Conservation (phyloP, 495 filamentous ascomycete species). For the Bombardia bombarda region DNA sequence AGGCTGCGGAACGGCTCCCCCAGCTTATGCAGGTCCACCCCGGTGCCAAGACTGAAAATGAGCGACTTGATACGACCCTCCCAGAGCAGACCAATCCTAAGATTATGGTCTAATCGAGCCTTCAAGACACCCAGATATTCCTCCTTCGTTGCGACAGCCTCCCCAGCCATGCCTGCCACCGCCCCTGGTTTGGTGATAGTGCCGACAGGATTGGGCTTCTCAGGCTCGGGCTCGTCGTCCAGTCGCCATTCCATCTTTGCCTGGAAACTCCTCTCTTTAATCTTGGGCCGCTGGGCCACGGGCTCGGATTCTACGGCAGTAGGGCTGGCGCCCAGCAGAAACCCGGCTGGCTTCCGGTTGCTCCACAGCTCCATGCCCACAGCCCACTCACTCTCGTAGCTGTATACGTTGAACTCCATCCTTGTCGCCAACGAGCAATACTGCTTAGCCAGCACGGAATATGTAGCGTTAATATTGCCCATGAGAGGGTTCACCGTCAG, state of each 20-base stretch:
- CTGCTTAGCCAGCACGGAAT: slow-evolving; percentile 76
- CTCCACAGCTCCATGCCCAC: slow-evolving; percentile 88
- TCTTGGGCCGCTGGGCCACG: slow-evolving; percentile 17
- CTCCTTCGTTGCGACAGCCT: slow-evolving; percentile 33
- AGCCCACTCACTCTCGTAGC: slow-evolving; percentile 89
- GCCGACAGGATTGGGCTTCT: too few relatives aligned
- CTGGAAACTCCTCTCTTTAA: slow-evolving; percentile 40
- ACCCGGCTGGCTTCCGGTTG: slow-evolving; percentile 34
- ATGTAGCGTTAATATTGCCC: slow-evolving; percentile 82
- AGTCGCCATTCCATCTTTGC: slow-evolving; percentile 49
- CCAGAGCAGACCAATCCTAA: slow-evolving; percentile 80
- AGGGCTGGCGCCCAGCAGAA: slow-evolving; percentile 30
- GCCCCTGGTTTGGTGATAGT: too few relatives aligned
- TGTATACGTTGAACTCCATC: slow-evolving; percentile 97
- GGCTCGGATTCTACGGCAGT: slow-evolving; percentile 10
- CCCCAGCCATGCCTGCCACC: not conserved
- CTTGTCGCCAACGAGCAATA: slow-evolving; percentile 77
- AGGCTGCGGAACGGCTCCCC: slow-evolving; percentile 64
- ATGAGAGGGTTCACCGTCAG: slow-evolving; percentile 87
- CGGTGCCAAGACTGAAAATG: slow-evolving; percentile 80
- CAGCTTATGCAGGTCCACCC: slow-evolving; percentile 63
- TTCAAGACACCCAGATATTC: slow-evolving; percentile 83
- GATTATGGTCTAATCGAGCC: slow-evolving; percentile 75
- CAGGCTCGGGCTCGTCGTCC: slow-evolving; percentile 33
- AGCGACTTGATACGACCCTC: slow-evolving; percentile 90